Percentiles rank a stretch among this genome's conserved stretches.
phyloP scores from a whole-genome alignment of 2,329 filamentous ascomycete genomes.

The Penicillium thymicola region DNA sequence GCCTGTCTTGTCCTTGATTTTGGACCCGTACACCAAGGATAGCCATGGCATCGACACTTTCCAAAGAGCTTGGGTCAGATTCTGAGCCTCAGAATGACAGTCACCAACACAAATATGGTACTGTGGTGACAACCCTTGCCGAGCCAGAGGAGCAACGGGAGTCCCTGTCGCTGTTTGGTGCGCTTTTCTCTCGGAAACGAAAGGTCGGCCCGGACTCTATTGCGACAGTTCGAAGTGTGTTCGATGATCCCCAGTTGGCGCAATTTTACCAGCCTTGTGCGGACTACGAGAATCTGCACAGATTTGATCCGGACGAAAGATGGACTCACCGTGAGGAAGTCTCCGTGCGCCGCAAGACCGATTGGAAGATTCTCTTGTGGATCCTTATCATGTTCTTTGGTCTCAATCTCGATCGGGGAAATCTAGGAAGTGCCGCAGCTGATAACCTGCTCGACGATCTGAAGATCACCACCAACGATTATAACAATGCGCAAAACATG shows the following conservation, averaged over 20 bases:
- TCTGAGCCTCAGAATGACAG: not conserved
- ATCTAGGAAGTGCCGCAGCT: slow-evolving; percentile 25
- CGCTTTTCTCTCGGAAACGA: slow-evolving; percentile 24
- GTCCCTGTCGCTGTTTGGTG: slow-evolving; percentile 12
- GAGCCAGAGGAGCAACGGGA: slow-evolving; percentile 4
- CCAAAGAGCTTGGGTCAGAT: not conserved
- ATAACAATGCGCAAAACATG: slow-evolving; percentile 31
- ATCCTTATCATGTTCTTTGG: slow-evolving; percentile 48
- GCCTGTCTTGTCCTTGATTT: not conserved
- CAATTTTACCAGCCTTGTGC: slow-evolving; percentile 28
- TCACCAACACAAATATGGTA: not conserved
- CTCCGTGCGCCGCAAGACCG: slow-evolving; percentile 26
- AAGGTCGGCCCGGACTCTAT: slow-evolving; percentile 19
- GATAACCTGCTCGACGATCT: slow-evolving; percentile 29
- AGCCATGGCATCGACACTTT: not conserved
- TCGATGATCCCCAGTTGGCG: slow-evolving; percentile 42
- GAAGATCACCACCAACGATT: slow-evolving; percentile 31
- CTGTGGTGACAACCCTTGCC: not conserved
- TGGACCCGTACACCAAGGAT: not conserved
- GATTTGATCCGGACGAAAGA: slow-evolving; percentile 31
- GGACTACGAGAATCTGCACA: slow-evolving; percentile 39
- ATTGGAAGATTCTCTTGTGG: slow-evolving; percentile 36
- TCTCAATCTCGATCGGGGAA: slow-evolving; percentile 28
- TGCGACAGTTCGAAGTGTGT: slow-evolving; percentile 33
- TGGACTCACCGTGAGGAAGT: slow-evolving; percentile 31